Conservation (phyloP, 225 moss, liverwort and hornwort genomes). For the Takakia lepidozioides region DNA sequence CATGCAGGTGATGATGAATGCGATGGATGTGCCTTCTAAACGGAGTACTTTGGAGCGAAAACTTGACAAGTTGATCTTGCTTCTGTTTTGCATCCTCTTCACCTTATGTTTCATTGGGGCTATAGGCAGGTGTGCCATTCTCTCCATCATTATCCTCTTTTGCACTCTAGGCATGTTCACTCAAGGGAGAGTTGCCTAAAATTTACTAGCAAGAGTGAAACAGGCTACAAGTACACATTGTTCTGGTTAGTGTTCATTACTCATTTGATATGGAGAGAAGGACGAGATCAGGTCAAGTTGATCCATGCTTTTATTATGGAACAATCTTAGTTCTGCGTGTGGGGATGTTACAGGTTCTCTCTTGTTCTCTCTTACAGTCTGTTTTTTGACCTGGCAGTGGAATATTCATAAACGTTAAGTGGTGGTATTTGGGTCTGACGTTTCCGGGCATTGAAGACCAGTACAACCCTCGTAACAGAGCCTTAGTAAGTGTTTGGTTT, state of each 20-base stretch:
- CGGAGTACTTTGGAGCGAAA: slow-evolving; percentile 85
- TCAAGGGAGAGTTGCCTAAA: too few relatives aligned
- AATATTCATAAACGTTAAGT: slow-evolving; percentile 45
- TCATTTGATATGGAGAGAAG: too few relatives aligned
- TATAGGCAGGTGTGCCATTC: slow-evolving; percentile 56
- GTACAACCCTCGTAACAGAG: slow-evolving; percentile 58
- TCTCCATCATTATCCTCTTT: not conserved
- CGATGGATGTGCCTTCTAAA: slow-evolving; percentile 95
- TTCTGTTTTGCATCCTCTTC: slow-evolving; percentile 78
- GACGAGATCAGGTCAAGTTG: too few relatives aligned
- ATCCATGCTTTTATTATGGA: too few relatives aligned
- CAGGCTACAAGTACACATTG: too few relatives aligned
- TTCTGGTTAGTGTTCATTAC: too few relatives aligned
- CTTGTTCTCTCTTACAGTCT: too few relatives aligned
- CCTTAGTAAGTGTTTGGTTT: slow-evolving; percentile 31
- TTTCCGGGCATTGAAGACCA: slow-evolving; percentile 52
- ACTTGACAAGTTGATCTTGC: slow-evolving; percentile 80
- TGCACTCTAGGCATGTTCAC: too few relatives aligned
- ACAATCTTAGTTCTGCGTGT: too few relatives aligned
- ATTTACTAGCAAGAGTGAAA: too few relatives aligned
- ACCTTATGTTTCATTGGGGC: slow-evolving; percentile 73
- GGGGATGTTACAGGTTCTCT: too few relatives aligned
- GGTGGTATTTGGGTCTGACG: slow-evolving; percentile 75
- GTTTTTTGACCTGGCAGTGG: too few relatives aligned
- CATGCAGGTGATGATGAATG: slow-evolving; percentile 93